A percentile compares a stretch with the other conserved stretches of the same genome.
Evolutionary conservation across 202 grass and related monocot genomes (phyloP).

Genomic region (Zoysia matrella): DNA sequence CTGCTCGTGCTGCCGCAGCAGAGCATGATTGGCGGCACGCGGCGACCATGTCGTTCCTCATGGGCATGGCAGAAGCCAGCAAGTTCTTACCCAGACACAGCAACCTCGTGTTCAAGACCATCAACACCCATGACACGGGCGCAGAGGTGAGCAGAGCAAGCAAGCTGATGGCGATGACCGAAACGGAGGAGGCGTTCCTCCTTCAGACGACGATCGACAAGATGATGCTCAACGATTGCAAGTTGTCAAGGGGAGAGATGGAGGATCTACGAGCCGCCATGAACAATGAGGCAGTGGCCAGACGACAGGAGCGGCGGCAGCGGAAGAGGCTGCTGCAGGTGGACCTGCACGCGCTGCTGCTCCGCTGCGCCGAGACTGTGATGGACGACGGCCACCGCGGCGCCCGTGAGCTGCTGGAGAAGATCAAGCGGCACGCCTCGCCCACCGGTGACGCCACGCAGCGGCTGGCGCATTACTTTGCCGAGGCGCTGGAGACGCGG

Average conservation of each 20-base stretch:
- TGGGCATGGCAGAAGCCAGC: constrained; percentile 42
- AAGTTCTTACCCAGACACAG: constrained; percentile 38
- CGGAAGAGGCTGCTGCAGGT: neutral
- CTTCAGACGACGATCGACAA: neutral
- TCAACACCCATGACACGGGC: constrained; percentile 14
- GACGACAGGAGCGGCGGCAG: neutral
- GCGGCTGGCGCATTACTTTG: constrained; percentile 65
- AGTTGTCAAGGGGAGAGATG: neutral
- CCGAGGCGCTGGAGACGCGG: constrained; percentile 53
- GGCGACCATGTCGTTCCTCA: constrained; percentile 13
- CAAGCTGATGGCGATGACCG: constrained; percentile 25
- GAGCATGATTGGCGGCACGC: neutral
- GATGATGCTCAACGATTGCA: neutral
- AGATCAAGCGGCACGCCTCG: constrained; percentile 48
- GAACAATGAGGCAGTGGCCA: neutral
- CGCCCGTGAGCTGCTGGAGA: constrained; percentile 42
- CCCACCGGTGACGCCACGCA: constrained; percentile 51
- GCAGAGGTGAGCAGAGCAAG: constrained; percentile 18
- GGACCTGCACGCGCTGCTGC: constrained; percentile 44
- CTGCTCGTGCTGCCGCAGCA: neutral
- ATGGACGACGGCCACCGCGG: neutral
- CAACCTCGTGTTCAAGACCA: neutral
- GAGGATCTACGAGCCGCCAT: neutral
- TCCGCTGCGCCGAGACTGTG: neutral
- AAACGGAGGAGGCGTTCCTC: neutral